Percentiles rank a stretch among this genome's conserved stretches.
phyloP scores from a whole-genome alignment of 768 basidiomycete species.

The Auriscalpium orientale region DNA sequence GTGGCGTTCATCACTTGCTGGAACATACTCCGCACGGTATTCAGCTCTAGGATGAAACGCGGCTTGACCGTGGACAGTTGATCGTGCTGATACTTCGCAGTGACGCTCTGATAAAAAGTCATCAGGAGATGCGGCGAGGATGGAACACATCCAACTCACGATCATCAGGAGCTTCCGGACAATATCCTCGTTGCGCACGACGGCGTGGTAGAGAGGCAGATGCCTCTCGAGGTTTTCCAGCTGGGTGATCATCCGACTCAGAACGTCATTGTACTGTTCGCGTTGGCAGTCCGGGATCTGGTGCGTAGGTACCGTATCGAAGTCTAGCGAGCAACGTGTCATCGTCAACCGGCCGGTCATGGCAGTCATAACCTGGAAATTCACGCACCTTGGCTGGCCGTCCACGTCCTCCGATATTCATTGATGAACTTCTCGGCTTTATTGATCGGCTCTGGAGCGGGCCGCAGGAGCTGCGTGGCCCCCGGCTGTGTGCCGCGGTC shows the following conservation, averaged over 20 bases:
- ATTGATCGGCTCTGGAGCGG: not conserved
- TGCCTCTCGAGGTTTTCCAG: not conserved
- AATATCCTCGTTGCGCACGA: not conserved
- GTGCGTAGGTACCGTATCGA: not conserved
- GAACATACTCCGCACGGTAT: constrained; percentile 14
- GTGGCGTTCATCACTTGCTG: constrained; percentile 13
- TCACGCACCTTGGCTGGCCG: not conserved
- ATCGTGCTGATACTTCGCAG: constrained; percentile 6
- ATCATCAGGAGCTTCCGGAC: constrained; percentile 4
- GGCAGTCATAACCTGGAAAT: not conserved
- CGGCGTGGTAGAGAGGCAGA: not conserved
- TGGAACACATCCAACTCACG: constrained; percentile 8
- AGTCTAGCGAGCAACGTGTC: not conserved
- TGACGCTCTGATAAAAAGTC: constrained; percentile 5
- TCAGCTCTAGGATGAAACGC: constrained; percentile 11
- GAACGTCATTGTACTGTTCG: not conserved
- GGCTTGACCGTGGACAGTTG: constrained; percentile 6
- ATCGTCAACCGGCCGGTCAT: too few relatives aligned
- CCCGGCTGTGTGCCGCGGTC: too few relatives aligned
- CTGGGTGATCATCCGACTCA: not conserved
- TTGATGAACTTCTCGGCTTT: not conserved
- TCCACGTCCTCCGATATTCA: not conserved
- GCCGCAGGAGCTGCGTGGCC: not conserved
- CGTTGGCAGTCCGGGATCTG: not conserved
- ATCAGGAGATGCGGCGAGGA: not conserved